Evolutionary conservation across 2,329 filamentous ascomycete genomes (phyloP), one percentile per base, ranked within the genome.

Genomic region (Knufia fluminis): DNA sequence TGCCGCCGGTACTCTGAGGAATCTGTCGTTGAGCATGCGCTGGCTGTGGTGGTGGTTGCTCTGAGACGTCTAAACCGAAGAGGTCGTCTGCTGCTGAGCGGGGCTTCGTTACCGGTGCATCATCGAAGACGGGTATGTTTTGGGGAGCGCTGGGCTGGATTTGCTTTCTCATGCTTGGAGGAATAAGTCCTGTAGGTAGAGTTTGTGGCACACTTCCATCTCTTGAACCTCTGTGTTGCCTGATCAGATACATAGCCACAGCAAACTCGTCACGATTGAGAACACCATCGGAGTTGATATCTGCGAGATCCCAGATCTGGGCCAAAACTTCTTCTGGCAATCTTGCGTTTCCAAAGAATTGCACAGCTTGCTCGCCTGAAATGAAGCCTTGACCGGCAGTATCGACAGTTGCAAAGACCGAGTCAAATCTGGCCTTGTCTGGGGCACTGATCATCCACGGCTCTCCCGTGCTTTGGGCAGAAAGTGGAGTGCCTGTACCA

Each of bases 291-390:
- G 88, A 92, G 62, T 87, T 88, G 67, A 96, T 88, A 67, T 98
- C 92, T 12, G 92, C 85, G 24, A 98, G 78, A 65, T 98, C 92
- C 92, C 92, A 98, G 55, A 98, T 94, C 60, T 94, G 86, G 24
- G 92, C 92, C 47, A 98, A 73, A 8, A 80, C 80, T 60, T 96
- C 91, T 63, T 97, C 91, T 1, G 87, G 80, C 12, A 98, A 75
- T 50, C 86, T 85, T 1, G 91, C 95, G 66, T 95, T 89, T 64
- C 86, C 91, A 66, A 98, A 87, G 69, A 97, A 98, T 7, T 81
- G 78, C 7, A 97, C 92, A 2, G 91, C 92, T 67, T 97, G 89
- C 60, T 97, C 91, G 56, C 92, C 92, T 26, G 84, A 94, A 57
- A 98, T 91, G 59, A 80, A 86, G 0, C 92, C 92, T 59, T 80